These are phyloP conservation scores for Xylaria curta DNA, from an alignment of 495 filamentous ascomycete genomes.

Conservation along the genomic window DNA sequence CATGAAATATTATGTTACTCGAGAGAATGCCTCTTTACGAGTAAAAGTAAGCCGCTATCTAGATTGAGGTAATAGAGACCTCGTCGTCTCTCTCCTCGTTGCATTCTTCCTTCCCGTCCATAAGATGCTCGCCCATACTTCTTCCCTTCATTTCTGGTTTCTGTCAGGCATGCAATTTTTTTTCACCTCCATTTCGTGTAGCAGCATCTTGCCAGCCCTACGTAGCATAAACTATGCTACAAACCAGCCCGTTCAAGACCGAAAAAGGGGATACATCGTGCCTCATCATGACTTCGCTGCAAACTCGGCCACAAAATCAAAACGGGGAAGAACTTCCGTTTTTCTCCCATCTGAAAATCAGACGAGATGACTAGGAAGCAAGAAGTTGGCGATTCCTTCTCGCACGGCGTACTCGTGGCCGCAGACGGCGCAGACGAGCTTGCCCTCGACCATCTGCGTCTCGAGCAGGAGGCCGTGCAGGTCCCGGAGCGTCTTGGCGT, in stretches of 20 bases:
- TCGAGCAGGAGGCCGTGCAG: conserved; percentile 86
- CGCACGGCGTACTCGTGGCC: conserved; percentile 91
- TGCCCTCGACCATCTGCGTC: conserved; percentile 86
- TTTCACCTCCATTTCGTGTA: not conserved
- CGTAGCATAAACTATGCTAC: not conserved
- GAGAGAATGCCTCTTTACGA: not conserved
- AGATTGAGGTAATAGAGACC: not conserved
- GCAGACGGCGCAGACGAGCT: conserved; percentile 88
- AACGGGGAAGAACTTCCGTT: too few species aligned
- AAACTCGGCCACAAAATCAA: too few species aligned
- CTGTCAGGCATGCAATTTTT: not conserved
- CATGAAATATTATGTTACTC: not conserved
- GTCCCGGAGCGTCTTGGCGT: conserved; percentile 73
- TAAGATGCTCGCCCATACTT: not conserved
- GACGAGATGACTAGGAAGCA: conserved; percentile 90
- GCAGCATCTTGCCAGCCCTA: not conserved
- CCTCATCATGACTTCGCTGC: too few species aligned
- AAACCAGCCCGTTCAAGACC: not conserved
- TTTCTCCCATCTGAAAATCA: too few species aligned
- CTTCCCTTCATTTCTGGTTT: not conserved
- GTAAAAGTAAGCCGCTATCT: not conserved
- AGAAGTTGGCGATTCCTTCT: conserved; percentile 95
- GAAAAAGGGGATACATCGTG: not conserved
- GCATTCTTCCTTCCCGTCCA: not conserved
- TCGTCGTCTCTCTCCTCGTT: not conserved